Evolutionary conservation across 768 basidiomycete genomes (phyloP), one percentile per base, ranked within the genome.

Genomic region (Lyophyllum shimeji): DNA sequence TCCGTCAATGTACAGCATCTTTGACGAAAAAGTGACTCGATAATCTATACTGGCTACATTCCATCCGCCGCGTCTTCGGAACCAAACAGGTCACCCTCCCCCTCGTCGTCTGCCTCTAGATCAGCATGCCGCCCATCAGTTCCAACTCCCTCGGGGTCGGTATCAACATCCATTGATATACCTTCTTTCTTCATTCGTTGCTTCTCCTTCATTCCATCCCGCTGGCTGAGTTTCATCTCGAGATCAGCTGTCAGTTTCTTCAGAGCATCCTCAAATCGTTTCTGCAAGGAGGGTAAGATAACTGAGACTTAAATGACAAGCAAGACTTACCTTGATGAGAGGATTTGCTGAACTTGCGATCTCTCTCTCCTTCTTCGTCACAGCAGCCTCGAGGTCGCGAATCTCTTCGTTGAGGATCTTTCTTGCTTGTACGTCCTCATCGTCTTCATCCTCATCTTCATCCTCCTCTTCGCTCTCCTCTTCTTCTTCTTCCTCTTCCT

Each of bases 181-280:
- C 89, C 89, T 66, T 89, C 89, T 63, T 89, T 89, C 68, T 80
- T 79, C 66, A 85, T 70, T 43, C 87, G 80, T 62, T 86, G 86
- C 64, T 85, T 79, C 71, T 93, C 90, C 63, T 84, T 85, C 68
- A 93, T 72, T 63, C 89, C 89, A 60, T 93, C 91, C 53, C 87
- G 79, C 66, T 93, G 92, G 0, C 81, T 81, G 9, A 81, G 73
- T 67, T 95, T 95, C 82, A 87, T 85, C 60, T 95, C 94, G 27
- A 95, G 75, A 67, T 97, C 94, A 33, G 85, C 82, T 11, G 86
- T 82, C 46, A 97, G 78, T 71, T 96, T 97, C 76, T 87, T 91
- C 64, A 95, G 71, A 17, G 90, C 89, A 67, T 96, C 95, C 68
- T 95, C 93, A 71, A 96, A 95, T 33, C 94, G 94, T 82, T 89